These are phyloP conservation scores for Hydnum rufescens DNA, from an alignment of 768 basidiomycete species.

Conservation along the genomic window DNA sequence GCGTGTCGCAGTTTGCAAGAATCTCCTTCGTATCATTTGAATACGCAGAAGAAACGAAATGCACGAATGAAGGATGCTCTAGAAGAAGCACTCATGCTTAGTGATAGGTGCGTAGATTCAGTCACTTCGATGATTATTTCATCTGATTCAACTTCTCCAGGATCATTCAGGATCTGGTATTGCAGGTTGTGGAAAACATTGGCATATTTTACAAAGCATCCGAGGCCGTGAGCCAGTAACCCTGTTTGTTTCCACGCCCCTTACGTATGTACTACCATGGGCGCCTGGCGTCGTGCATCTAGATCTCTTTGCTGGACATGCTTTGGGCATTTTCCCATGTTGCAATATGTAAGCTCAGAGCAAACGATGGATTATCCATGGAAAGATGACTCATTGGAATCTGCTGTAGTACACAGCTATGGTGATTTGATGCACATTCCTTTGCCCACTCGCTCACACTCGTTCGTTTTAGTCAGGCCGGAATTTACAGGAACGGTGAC, in stretches of 20 bases:
- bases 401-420: constrained; percentile 26
- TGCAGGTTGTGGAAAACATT: constrained; percentile 46
- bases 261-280: neutral
- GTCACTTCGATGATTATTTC: neutral
- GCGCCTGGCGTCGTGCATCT: neutral
- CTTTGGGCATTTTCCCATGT: constrained; percentile 73
- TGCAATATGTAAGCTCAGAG: constrained; percentile 38
- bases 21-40: no score
- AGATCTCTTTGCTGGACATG: constrained; percentile 83
- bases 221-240: constrained; percentile 57
- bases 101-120: constrained; percentile 37
- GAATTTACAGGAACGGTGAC: constrained; percentile 21
- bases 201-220: constrained; percentile 77
- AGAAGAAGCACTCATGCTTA: constrained; percentile 75
- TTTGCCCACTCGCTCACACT: neutral
- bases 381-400: constrained; percentile 9
- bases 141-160: constrained; percentile 21
- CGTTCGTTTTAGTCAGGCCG: constrained; percentile 43
- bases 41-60: constrained; percentile 60
- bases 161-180: constrained; percentile 60
- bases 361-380: constrained; percentile 3
- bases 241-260: no score
- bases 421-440: constrained; percentile 16
- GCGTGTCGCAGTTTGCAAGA: no score
- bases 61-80: constrained; percentile 76